phyloP scores from a whole-genome alignment of 495 filamentous ascomycete genomes.

The Podospora didyma region DNA sequence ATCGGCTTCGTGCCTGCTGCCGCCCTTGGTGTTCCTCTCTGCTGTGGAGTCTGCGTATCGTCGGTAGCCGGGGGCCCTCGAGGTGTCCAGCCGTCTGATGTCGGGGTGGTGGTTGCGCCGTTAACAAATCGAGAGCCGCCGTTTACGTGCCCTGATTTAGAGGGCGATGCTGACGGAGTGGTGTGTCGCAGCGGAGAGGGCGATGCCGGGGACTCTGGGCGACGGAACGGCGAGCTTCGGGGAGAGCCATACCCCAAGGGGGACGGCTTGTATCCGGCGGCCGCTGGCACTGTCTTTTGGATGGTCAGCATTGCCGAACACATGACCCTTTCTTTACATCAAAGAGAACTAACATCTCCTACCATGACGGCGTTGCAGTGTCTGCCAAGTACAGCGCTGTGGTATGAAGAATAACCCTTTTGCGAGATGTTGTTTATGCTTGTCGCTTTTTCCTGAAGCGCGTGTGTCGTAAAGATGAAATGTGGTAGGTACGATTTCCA shows the following conservation, averaged over 20 bases:
- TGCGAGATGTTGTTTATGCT: no score
- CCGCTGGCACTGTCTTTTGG: constrained; percentile 42
- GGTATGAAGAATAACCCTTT: no score
- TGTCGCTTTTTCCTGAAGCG: no score
- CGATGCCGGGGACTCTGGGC: constrained; percentile 53
- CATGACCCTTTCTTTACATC: background rate
- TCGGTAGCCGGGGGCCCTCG: constrained; percentile 22
- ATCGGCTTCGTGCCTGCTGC: constrained; percentile 1
- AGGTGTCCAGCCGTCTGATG: constrained; percentile 29
- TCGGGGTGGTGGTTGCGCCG: constrained; percentile 24
- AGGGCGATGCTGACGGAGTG: constrained; percentile 43
- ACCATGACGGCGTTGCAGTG: constrained; percentile 4
- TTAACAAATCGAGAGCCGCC: constrained; percentile 37
- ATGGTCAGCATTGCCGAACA: background rate
- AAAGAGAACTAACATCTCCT: background rate
- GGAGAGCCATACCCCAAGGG: constrained; percentile 46
- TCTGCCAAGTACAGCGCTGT: no score
- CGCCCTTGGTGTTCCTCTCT: constrained; percentile 5
- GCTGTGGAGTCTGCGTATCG: constrained; percentile 24
- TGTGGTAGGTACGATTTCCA: no score
- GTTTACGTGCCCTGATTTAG: constrained; percentile 30
- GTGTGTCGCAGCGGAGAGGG: constrained; percentile 46
- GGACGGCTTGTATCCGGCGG: constrained; percentile 57
- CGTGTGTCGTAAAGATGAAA: no score
- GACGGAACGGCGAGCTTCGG: constrained; percentile 71